Base-by-base conservation (phyloP, 306 rosid species). In the Purshia tridentata region DNA sequence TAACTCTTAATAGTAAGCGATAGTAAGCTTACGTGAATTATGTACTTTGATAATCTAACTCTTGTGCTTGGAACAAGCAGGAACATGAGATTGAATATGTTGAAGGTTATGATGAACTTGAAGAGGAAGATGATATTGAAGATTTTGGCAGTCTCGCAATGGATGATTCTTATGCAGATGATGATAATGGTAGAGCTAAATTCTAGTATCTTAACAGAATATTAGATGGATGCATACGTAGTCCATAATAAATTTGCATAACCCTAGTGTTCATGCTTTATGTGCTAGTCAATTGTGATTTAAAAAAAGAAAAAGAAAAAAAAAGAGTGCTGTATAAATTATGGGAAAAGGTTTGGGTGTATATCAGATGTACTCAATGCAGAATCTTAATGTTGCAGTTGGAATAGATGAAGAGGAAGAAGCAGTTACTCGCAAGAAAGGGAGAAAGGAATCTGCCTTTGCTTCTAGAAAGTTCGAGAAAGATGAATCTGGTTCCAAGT, bases 101-200 rank as follows among this genome's bases (percentile, higher is more conserved):
- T 62, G 98, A 91, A 79, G 93, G 90, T 49, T 67, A 79, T 76
- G 86, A 90, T 45, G 96, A 88, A 62, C 81, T 85, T 54, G 98
- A 91, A 81, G 90, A 79, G 81, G 95, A 85, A 78, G 96, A 90
- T 59, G 97, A 93, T 77, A 88, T 94, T 5, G 98, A 91, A 81
- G 98, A 94, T 85, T 84, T 88, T 83, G 88, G 72, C 75, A 84
- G 86, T 80, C 79, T 72, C 59, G 55, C 73, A 42, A 65, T 75
- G 67, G 42, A 44, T 4, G 64, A 74, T 52, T 71, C 78, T 48
- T 74, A 55, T 47, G 82, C 67, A 6, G 88, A 83, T 61, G 84
- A 84, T 44, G 86, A 84, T 70, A 74, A 75, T 73, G 92, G 90
- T 85, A 85, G 68, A 7, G 62, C 64, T 62, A 37, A 50, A 53